A percentile compares a stretch with the other conserved stretches of the same genome.
These are phyloP conservation scores for Luffa acutangula DNA, from an alignment of 306 rosid genomes.

Conservation along the genomic window DNA sequence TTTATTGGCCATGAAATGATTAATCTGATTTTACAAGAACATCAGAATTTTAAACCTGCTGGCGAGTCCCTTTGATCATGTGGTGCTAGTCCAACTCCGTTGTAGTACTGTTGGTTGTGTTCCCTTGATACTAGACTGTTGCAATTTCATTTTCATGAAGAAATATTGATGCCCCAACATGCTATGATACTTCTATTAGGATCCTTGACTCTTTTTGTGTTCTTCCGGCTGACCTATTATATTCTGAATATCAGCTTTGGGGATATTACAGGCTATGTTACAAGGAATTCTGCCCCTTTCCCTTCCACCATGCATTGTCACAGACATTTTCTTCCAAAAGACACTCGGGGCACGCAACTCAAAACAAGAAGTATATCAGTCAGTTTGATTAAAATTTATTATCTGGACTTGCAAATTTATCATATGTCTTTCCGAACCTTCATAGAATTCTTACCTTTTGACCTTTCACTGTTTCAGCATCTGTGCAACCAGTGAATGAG, in stretches of 20 bases:
- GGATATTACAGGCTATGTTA: conserved; percentile 22
- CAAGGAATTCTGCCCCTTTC: conserved; percentile 16
- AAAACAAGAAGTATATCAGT: conserved; percentile 32
- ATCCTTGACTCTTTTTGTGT: not conserved
- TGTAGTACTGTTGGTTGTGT: not conserved
- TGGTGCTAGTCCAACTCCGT: not conserved
- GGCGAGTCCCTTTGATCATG: not conserved
- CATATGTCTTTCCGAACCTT: conserved; percentile 1
- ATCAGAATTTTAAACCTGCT: not conserved
- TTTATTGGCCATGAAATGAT: not conserved
- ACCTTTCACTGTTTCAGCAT: conserved; percentile 32
- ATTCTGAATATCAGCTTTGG: conserved; percentile 11
- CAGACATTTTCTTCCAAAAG: conserved; percentile 13
- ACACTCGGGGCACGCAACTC: conserved; percentile 11
- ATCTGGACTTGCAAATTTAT: not conserved
- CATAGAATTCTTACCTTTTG: conserved; percentile 9
- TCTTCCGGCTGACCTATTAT: conserved; percentile 8
- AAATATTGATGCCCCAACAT: not conserved
- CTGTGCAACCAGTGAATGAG: conserved; percentile 37
- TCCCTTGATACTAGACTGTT: not conserved
- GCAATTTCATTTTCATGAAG: not conserved
- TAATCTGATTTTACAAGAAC: not conserved
- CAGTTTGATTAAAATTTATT: conserved; percentile 9
- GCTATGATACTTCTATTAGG: not conserved
- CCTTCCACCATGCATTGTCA: conserved; percentile 15